Base-by-base conservation (phyloP, 2,329 filamentous ascomycete genomes). In the Diaporthe sp. region DNA sequence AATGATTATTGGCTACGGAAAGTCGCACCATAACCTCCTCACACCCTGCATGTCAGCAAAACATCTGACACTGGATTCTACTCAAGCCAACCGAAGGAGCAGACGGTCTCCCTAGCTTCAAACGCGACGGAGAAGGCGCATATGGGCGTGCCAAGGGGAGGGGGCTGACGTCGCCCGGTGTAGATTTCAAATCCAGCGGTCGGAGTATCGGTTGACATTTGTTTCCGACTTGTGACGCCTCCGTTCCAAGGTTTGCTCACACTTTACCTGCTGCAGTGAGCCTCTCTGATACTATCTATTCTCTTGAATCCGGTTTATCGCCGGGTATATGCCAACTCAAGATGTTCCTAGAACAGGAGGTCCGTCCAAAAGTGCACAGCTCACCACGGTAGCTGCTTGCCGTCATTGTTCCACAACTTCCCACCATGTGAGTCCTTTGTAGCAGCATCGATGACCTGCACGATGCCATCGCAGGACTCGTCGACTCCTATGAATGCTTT, bases 381-480 rank as follows among this genome's bases (percentile, higher is more conserved):
- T 51, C 8, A 68, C 62, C 62, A 68, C 2, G 46, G 1, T 6
- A 37, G 31, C 13, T 5, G 46, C 62, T 51, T 68, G 15, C 62
- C 62, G 13, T 51, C 44, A 9, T 53, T 39, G 13, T 74, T 51
- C 72, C 61, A 68, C 19, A 74, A 34, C 61, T 15, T 71, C 1
- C 72, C 72, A 22, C 71, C 62, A 15, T 49, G 42, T 2, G 44
- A 46, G 12, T 53, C 60, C 42, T 68, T 71, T 8, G 70, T 76
- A n/a, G 74, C 70, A 42, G 28, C 49, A 53, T 76, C 74, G 17
- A 76, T 73, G 6, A 73, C n/a, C 28, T 60, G 37, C n/a, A 71
- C 37, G 3, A 74, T 25, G 2, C 71, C 75, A 25, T 53, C 37
- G 7, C 67, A 65, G 12, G 68, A 71, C n/a, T 71, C 68, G 15